Conservation (phyloP, 768 basidiomycete genomes). For the Leccinum subgranulosum region DNA sequence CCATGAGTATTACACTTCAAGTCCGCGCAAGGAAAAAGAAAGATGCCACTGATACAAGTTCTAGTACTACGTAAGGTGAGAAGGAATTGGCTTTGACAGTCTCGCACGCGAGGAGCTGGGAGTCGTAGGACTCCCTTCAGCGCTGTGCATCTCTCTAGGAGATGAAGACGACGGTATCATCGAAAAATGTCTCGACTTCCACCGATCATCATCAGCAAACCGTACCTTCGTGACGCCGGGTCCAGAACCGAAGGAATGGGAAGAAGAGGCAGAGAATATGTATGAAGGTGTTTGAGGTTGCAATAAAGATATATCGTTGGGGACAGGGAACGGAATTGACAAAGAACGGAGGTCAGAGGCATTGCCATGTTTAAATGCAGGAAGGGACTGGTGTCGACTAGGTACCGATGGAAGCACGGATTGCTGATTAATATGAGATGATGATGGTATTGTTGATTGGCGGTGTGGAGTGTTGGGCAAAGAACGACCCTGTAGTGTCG, state of each 20-base stretch:
- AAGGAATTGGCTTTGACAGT: conserved; percentile 19
- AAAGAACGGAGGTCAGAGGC: not conserved
- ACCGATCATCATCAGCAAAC: not conserved
- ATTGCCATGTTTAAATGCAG: conserved; percentile 14
- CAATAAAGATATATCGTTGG: not conserved
- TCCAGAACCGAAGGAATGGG: not conserved
- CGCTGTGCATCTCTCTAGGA: conserved; percentile 3
- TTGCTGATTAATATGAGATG: not conserved
- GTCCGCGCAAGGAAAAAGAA: not conserved
- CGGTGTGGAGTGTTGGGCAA: conserved; percentile 1
- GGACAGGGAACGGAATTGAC: conserved; percentile 1
- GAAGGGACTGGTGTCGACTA: conserved; percentile 24
- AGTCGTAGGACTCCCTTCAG: not conserved
- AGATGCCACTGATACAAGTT: conserved; percentile 1
- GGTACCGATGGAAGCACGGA: not conserved
- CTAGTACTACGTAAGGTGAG: conserved; percentile 19
- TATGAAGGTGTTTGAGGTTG: conserved; percentile 8
- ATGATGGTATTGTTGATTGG: conserved; percentile 12
- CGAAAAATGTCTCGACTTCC: conserved; percentile 17
- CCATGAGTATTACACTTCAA: not conserved
- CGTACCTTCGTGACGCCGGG: not conserved
- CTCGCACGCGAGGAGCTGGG: conserved; percentile 4
- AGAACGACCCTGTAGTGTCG: not conserved
- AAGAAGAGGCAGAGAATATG: conserved; percentile 1
- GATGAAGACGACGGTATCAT: conserved; percentile 13